Conservation (phyloP, 2,329 filamentous ascomycete species). For the Hypoxylon sp. region DNA sequence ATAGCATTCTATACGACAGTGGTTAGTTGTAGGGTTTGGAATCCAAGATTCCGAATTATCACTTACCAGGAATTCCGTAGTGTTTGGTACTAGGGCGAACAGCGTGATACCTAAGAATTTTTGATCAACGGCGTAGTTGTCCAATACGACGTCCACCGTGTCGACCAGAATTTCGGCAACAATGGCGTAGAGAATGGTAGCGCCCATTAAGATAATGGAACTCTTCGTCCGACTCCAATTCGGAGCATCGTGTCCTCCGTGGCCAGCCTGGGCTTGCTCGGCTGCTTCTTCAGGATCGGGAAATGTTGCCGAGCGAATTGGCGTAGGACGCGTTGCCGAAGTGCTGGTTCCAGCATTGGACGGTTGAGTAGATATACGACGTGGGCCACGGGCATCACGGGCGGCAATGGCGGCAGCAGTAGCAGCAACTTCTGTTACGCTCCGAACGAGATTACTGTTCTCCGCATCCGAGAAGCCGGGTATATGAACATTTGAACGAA, state of each 20-base stretch:
- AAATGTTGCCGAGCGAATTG: constrained; percentile 54
- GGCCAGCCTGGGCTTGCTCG: constrained; percentile 57
- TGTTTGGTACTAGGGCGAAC: constrained; percentile 97
- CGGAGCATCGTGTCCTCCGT: constrained; percentile 93
- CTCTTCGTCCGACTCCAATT: constrained; percentile 97
- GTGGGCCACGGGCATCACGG: constrained; percentile 71
- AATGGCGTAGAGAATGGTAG: constrained; percentile 92
- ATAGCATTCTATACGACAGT: constrained; percentile 80
- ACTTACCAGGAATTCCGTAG: constrained; percentile 92
- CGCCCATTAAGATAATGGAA: constrained; percentile 85
- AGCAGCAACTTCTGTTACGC: constrained; percentile 93
- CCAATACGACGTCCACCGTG: constrained; percentile 95
- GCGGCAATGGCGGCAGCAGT: constrained; percentile 90
- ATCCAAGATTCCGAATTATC: constrained; percentile 7
- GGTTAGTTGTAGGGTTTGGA: constrained; percentile 28
- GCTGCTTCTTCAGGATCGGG: constrained; percentile 61
- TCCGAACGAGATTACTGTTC: constrained; percentile 82
- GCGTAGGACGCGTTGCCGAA: constrained; percentile 47
- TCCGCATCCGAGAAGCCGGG: constrained; percentile 84
- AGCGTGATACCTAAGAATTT: constrained; percentile 98
- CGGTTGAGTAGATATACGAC: constrained; percentile 54
- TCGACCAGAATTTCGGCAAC: constrained; percentile 97
- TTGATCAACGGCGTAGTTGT: constrained; percentile 91
- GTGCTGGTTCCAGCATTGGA: constrained; percentile 46
- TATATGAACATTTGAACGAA: constrained; percentile 62